Evolutionary conservation across 2,329 filamentous ascomycete species (phyloP), one percentile per base, ranked within the genome.

Genomic region (Diaporthe sp.): DNA sequence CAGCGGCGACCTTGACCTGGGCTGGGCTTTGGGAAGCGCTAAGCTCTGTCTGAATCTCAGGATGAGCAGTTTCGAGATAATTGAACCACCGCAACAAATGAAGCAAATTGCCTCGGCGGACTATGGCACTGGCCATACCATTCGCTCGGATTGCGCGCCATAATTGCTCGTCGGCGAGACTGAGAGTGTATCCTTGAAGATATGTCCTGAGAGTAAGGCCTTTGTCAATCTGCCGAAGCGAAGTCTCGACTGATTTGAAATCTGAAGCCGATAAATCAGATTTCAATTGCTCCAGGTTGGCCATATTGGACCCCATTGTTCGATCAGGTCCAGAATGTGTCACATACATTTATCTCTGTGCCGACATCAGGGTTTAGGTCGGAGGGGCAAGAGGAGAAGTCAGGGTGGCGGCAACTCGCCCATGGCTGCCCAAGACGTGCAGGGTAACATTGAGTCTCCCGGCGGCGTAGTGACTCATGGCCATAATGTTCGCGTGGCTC

Each of bases 31-130:
- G 92, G 80, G 93, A 87, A 15, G 89, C 87, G 81, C 95, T 95
- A 78, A 94, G 87, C 75, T 93, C 92, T 77, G 87, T 85, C 80
- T 92, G 89, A 74, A 95, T 90, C 88, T 95, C 94, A 17, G 93
- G 93, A 83, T 96, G 94, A 47, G 89, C 90, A 79, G 94, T 90
- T 84, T 98, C 95, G 78, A 98, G 88, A 83, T 93, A 97, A 79
- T 87, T 90, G 85, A 96, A 98, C 96, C 96, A 98, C 77, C 96
- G 91, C 72, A 91, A 90, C 76, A 98, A 84, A 83, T 97, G 98
- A 74, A 89, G 87, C 78, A 96, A 91, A 35, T 90, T 86, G 58
- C 92, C 94, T 84, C 94, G 94, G 85, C 94, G 94, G 79, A 97
- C 89, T 78, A 94, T 94, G 6, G 94, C 92, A 78, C 93, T 89